A percentile compares a stretch with the other conserved stretches of the same genome.
Evolutionary conservation across 1,284 basidiomycete species (phyloP).

Genomic region (Anthracocystis setariae): DNA sequence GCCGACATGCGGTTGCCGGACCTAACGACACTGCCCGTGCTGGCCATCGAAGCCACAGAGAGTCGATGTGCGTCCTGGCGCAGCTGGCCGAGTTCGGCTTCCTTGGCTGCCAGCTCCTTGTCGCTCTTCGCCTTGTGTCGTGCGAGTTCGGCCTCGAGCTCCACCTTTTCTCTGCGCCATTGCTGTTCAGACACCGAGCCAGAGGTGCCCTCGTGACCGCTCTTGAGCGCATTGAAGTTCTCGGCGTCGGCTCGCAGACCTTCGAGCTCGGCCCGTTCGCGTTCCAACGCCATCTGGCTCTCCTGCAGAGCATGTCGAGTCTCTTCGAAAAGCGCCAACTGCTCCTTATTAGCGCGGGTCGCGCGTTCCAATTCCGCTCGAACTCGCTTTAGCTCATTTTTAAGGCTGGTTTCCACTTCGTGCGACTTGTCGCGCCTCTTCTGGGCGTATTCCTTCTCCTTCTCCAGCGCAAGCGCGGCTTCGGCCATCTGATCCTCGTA

Average conservation of each 20-base stretch:
- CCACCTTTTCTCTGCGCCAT: conserved; percentile 43
- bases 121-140: conserved; percentile 15
- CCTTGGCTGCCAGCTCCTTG: conserved; percentile 70
- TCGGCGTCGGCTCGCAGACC: conserved; percentile 75
- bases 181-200: conserved; percentile 36
- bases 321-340: conserved; percentile 31
- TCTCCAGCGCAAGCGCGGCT: conserved; percentile 76
- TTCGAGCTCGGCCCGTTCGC: conserved; percentile 91
- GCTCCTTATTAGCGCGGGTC: conserved; percentile 48
- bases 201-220: conserved; percentile 26
- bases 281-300: conserved; percentile 86
- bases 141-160: conserved; percentile 69
- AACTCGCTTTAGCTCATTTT: conserved; percentile 55
- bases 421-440: conserved; percentile 73
- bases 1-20: conserved; percentile 64
- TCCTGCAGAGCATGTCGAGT: conserved; percentile 87
- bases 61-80: conserved; percentile 28
- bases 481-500: conserved; percentile 90
- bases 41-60: conserved; percentile 21
- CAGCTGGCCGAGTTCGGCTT: conserved; percentile 37
- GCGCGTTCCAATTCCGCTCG: conserved; percentile 75
- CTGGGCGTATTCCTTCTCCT: conserved; percentile 75
- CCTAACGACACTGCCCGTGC: conserved; percentile 20
- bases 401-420: conserved; percentile 74
- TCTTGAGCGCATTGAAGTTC: conserved; percentile 46